Base-by-base conservation (phyloP, 805 yeast genomes). In the Sungouiella thailandica region DNA sequence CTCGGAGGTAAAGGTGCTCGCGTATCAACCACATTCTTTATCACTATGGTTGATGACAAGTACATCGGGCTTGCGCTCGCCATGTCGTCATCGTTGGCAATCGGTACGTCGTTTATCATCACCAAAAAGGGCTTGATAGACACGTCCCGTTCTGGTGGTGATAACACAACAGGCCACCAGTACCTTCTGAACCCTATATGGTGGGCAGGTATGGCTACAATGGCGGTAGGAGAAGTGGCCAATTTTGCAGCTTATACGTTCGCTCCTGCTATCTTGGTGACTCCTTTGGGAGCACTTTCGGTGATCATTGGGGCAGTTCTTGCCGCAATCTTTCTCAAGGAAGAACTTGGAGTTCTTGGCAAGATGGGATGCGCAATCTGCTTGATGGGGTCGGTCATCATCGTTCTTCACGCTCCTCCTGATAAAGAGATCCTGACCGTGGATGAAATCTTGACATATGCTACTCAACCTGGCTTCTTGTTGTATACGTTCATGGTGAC, bases 241-340 rank as follows among this genome's bases (percentile, higher is more conserved):
- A 87, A 87, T 55, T 87, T 87, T 55, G 96, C 96, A 3, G 96
- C 96, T 0, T 87, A 87, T 55, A 87, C 96, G 2, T 87, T 87
- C 70, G 96, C 96, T 0, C 96, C 96, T 3, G 94, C 96, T 1
- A 83, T 88, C 43, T 61, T 87, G 47, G 96, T 87, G 26, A 87
- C 96, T 4, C 96, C 96, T 5, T 65, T 87, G 35, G 96, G 96
- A 9, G 96, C 96, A 0, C 65, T 87, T 17, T 78, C 89, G 6
- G 96, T 87, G 16, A 84, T 87, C 43, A 87, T 87, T 40, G 96
- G 96, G 11, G 95, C 96, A 2, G 86, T 87, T 5, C 65, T 87
- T 42, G 96, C 96, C 1, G 82, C 95, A 3, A 56, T 87, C 3
- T 86, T 87, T 52, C 65, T 87, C 44, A 81, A 83, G 51, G 96